These are phyloP conservation scores for Epichloe coenophiala DNA, from an alignment of 2,329 filamentous ascomycete genomes.

Conservation along the genomic window DNA sequence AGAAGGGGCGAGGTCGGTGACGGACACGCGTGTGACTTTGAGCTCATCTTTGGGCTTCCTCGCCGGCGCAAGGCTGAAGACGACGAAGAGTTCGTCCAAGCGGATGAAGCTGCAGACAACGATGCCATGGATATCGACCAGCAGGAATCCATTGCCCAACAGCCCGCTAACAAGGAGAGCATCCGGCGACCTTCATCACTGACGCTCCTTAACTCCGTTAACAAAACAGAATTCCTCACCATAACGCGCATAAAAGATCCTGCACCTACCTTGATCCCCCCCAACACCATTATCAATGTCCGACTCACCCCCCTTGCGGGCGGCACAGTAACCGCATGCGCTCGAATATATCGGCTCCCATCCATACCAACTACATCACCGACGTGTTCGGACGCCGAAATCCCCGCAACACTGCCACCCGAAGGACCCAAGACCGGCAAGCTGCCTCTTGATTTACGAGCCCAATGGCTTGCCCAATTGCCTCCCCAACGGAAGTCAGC, in stretches of 20 bases:
- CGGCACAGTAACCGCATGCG: slow-evolving; percentile 57
- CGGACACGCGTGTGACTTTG: slow-evolving; percentile 77
- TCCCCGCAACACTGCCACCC: slow-evolving; percentile 30
- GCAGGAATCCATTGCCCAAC: slow-evolving; percentile 1
- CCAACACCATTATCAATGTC: slow-evolving; percentile 41
- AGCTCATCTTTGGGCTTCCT: slow-evolving; percentile 40
- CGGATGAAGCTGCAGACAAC: slow-evolving; percentile 6
- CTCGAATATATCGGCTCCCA: slow-evolving; percentile 77
- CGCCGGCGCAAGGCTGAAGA: slow-evolving; percentile 6
- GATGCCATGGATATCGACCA: slow-evolving; percentile 21
- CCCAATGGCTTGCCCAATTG: slow-evolving; percentile 56
- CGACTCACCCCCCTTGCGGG: slow-evolving; percentile 52
- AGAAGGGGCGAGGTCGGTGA: slow-evolving; percentile 71
- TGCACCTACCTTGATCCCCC: slow-evolving; percentile 13
- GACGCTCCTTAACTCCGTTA: slow-evolving; percentile 11
- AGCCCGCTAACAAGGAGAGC: not conserved
- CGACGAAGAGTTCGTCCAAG: slow-evolving; percentile 2
- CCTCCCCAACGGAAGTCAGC: slow-evolving; percentile 11
- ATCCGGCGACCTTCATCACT: slow-evolving; percentile 2
- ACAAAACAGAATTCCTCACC: slow-evolving; percentile 18
- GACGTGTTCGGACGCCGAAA: slow-evolving; percentile 25
- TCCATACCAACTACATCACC: slow-evolving; percentile 12
- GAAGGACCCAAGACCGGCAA: slow-evolving; percentile 2
- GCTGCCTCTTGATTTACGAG: slow-evolving; percentile 39
- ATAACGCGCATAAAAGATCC: slow-evolving; percentile 11